A percentile compares a stretch with the other conserved stretches of the same genome.
Evolutionary conservation across 768 basidiomycete species (phyloP).

Genomic region (Strobilomyces dryophilus): DNA sequence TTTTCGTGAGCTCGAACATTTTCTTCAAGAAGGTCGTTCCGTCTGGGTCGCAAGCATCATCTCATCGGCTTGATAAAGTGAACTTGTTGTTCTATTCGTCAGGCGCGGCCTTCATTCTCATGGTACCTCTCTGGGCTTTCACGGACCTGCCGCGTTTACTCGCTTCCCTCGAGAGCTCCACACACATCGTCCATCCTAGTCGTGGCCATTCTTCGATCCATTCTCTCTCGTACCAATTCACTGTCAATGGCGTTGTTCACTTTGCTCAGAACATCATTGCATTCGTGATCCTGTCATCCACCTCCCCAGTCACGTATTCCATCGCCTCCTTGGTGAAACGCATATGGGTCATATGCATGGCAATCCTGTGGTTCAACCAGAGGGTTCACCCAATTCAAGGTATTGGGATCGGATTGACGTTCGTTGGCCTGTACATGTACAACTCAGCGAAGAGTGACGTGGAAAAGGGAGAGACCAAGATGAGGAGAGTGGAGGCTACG

Average conservation of each 20-base stretch:
- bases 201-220: slow-evolving; percentile 49
- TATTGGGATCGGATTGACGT: slow-evolving; percentile 87
- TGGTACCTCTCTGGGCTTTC: slow-evolving; percentile 95
- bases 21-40: slow-evolving; percentile 99
- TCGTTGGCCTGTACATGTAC: slow-evolving; percentile 91
- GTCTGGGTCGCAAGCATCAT: slow-evolving; percentile 40
- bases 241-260: slow-evolving; percentile 93
- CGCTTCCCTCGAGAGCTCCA: slow-evolving; percentile 36
- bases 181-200: slow-evolving; percentile 42
- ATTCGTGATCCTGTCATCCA: slow-evolving; percentile 92
- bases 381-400: slow-evolving; percentile 79
- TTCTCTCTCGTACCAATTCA: slow-evolving; percentile 75
- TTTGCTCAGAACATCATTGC: slow-evolving; percentile 98
- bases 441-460: slow-evolving; percentile 92
- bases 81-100: slow-evolving; percentile 95
- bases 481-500: slow-evolving; percentile 71
- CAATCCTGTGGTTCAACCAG: slow-evolving; percentile 96
- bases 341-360: slow-evolving; percentile 96
- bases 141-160: slow-evolving; percentile 77
- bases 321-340: slow-evolving; percentile 98
- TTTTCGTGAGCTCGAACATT: slow-evolving; percentile 98
- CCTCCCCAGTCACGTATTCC: slow-evolving; percentile 97
- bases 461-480: slow-evolving; percentile 86
- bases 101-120: slow-evolving; percentile 88
- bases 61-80: slow-evolving; percentile 92